These are phyloP conservation scores for Yamadazyma nakazawae DNA, from an alignment of 805 yeast species.

Conservation along the genomic window DNA sequence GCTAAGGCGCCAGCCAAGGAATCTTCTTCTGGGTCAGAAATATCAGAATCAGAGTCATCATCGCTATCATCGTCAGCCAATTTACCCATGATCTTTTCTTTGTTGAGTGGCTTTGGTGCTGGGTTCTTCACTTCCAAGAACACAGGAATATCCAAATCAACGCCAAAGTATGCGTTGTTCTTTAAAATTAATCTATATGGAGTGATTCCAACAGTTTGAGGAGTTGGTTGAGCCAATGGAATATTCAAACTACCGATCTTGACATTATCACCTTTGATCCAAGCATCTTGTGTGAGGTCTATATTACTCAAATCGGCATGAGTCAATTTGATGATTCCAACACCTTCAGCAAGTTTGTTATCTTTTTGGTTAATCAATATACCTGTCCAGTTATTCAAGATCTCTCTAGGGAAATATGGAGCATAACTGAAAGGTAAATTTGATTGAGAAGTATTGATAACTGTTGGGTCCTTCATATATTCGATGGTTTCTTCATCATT, in stretches of 20 bases:
- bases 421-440: slow-evolving; percentile 60
- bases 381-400: slow-evolving; percentile 61
- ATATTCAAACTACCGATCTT: slow-evolving; percentile 72
- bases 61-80: slow-evolving; percentile 31
- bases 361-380: slow-evolving; percentile 72
- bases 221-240: slow-evolving; percentile 72
- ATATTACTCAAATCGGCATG: slow-evolving; percentile 56
- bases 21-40: slow-evolving; percentile 73
- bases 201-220: slow-evolving; percentile 61
- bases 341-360: slow-evolving; percentile 65
- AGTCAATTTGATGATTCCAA: slow-evolving; percentile 50
- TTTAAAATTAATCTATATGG: slow-evolving; percentile 69
- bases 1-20: slow-evolving; percentile 74
- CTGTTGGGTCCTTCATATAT: slow-evolving; percentile 67
- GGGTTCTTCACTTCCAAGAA: slow-evolving; percentile 62
- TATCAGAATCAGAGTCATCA: slow-evolving; percentile 49
- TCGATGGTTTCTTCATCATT: slow-evolving; percentile 69
- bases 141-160: slow-evolving; percentile 71
- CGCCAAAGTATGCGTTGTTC: slow-evolving; percentile 77
- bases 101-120: slow-evolving; percentile 20
- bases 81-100: slow-evolving; percentile 19
- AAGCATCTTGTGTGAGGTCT: slow-evolving; percentile 49
- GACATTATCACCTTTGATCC: slow-evolving; percentile 42
- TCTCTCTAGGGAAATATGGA: slow-evolving; percentile 67
- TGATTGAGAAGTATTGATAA: slow-evolving; percentile 67